Evolutionary conservation across 441 rosid species (phyloP).

Genomic region (Gossypium schwendimanii): DNA sequence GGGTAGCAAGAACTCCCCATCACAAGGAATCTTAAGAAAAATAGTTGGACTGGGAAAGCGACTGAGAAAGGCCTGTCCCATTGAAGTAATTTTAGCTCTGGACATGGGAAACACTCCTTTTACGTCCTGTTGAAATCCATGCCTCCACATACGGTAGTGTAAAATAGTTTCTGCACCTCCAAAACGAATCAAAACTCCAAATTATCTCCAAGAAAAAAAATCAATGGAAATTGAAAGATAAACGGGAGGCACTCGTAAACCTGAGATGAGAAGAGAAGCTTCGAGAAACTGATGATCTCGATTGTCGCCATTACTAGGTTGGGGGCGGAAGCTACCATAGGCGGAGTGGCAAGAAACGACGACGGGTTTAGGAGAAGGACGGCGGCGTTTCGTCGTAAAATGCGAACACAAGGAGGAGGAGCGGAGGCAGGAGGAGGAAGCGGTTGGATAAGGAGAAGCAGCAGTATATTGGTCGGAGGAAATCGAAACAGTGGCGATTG

Average conservation of each 20-base stretch:
- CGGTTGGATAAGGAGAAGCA: not conserved
- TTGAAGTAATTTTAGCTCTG: slow-evolving; percentile 29
- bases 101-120: slow-evolving; percentile 24
- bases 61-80: slow-evolving; percentile 48
- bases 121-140: slow-evolving; percentile 30
- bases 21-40: slow-evolving; percentile 79
- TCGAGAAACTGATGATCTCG: slow-evolving; percentile 47
- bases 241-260: slow-evolving; percentile 18
- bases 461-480: slow-evolving; percentile 12
- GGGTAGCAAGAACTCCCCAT: slow-evolving; percentile 75
- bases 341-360: slow-evolving; percentile 36
- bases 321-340: slow-evolving; percentile 35
- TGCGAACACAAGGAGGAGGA: slow-evolving; percentile 21
- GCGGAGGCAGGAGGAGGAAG: slow-evolving; percentile 11
- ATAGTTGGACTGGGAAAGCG: slow-evolving; percentile 70
- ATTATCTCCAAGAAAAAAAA: not conserved
- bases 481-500: slow-evolving; percentile 8
- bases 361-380: slow-evolving; percentile 16
- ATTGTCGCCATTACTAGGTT: slow-evolving; percentile 32
- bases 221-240: not conserved
- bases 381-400: slow-evolving; percentile 19
- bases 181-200: too few species aligned
- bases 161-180: slow-evolving; percentile 35
- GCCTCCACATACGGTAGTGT: slow-evolving; percentile 38
- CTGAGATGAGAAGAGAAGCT: slow-evolving; percentile 74